phyloP scores from a whole-genome alignment of 345 rosid species.

The Aquilaria sinensis region DNA sequence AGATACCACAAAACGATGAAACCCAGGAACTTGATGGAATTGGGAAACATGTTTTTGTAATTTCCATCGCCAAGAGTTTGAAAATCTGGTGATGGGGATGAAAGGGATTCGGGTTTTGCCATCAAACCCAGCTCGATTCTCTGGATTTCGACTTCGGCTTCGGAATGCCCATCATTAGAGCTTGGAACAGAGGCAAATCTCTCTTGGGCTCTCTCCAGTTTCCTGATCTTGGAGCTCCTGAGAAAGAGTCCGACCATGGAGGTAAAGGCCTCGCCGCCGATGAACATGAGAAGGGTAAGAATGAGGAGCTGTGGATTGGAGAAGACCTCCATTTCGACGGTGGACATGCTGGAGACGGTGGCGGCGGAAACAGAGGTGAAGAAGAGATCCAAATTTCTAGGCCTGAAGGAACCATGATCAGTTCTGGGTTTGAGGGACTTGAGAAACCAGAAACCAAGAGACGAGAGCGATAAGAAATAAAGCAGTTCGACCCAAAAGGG shows the following conservation, averaged over 20 bases:
- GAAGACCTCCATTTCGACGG: slow-evolving; percentile 60
- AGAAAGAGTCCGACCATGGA: slow-evolving; percentile 35
- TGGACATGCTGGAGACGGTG: slow-evolving; percentile 58
- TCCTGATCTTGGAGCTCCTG: background rate
- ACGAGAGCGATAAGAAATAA: slow-evolving; percentile 26
- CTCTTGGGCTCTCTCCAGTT: background rate
- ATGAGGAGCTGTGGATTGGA: slow-evolving; percentile 44
- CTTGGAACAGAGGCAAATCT: background rate
- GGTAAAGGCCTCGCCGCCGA: slow-evolving; percentile 45
- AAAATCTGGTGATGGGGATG: background rate
- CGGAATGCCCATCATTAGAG: background rate
- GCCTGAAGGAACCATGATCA: background rate
- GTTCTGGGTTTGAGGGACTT: slow-evolving; percentile 24
- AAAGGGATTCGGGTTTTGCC: background rate
- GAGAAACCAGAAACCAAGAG: slow-evolving; percentile 19
- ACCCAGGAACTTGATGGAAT: slow-evolving; percentile 16
- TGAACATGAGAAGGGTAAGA: slow-evolving; percentile 38
- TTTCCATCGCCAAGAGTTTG: background rate
- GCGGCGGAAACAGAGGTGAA: slow-evolving; percentile 53
- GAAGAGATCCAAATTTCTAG: slow-evolving; percentile 33
- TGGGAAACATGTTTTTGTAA: background rate
- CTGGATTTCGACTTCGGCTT: background rate
- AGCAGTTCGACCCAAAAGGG: slow-evolving; percentile 27
- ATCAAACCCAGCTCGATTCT: background rate
- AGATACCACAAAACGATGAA: slow-evolving; percentile 29